These are phyloP conservation scores for Diaporthe batatas DNA, from an alignment of 2,329 filamentous ascomycete species.

Conservation along the genomic window DNA sequence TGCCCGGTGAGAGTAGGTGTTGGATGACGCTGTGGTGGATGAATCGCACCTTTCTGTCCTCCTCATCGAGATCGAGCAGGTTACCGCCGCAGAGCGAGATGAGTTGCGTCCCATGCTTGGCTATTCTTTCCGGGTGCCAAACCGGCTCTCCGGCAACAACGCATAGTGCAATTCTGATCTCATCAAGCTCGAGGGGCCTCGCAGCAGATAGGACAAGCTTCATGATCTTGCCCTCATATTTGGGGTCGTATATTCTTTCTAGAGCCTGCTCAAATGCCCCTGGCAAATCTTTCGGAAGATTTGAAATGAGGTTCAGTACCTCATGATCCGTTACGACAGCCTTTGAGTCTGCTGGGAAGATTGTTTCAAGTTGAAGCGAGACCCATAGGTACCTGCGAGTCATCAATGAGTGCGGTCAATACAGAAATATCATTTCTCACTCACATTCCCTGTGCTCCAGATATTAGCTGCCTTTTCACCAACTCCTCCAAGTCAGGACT, in stretches of 20 bases:
- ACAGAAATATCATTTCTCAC: not conserved
- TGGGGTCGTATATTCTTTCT: not conserved
- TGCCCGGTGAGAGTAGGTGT: not conserved
- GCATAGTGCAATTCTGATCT: conserved; percentile 27
- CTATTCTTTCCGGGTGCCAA: conserved; percentile 7
- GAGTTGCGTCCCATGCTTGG: not conserved
- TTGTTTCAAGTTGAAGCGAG: conserved; percentile 19
- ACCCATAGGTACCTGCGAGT: conserved; percentile 17
- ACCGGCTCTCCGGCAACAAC: not conserved
- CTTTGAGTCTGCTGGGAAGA: not conserved
- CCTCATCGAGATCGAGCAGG: conserved; percentile 32
- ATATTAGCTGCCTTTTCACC: not conserved
- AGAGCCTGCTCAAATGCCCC: conserved; percentile 34
- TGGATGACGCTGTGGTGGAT: conserved; percentile 37
- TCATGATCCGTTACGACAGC: not conserved
- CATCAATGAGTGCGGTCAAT: too few relatives aligned
- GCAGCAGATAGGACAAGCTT: conserved; percentile 14
- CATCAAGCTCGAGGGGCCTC: not conserved
- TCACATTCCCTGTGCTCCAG: conserved; percentile 18
- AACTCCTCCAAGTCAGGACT: not conserved
- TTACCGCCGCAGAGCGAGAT: conserved; percentile 27
- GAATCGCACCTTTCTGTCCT: conserved; percentile 28
- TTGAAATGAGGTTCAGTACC: not conserved
- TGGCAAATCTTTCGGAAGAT: conserved; percentile 22
- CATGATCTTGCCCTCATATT: conserved; percentile 24